Evolutionary conservation across 108 stramenopile genomes (phyloP).

Genomic region (Aurantiochytrium sp.): DNA sequence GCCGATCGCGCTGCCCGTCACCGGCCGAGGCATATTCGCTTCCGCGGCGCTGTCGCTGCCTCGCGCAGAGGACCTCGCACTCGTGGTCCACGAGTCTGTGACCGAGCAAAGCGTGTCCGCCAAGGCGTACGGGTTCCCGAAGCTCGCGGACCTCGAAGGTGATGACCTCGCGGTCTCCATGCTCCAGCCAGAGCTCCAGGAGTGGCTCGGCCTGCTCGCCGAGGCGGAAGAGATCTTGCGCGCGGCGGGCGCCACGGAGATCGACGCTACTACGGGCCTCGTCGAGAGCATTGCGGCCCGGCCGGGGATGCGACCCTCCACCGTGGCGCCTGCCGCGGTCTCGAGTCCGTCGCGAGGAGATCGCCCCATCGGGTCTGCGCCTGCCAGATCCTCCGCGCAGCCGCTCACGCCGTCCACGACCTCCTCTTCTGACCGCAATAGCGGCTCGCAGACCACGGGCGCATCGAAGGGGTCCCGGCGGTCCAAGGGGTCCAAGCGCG

Average conservation of each 20-base stretch:
- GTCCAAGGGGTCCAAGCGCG: background rate
- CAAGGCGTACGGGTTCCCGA: background rate
- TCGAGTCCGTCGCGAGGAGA: background rate
- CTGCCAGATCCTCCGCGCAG: background rate
- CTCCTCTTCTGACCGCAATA: background rate
- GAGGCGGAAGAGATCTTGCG: background rate
- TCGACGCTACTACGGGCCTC: background rate
- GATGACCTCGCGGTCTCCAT: background rate
- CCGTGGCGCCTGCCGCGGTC: background rate
- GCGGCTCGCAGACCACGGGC: background rate
- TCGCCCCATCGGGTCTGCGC: background rate
- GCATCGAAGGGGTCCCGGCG: background rate
- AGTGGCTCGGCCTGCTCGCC: background rate
- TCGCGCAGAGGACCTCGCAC: constrained; percentile 32
- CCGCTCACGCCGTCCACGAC: background rate
- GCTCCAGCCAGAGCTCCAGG: background rate
- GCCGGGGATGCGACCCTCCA: background rate
- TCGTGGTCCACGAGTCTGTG: background rate
- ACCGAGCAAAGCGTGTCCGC: background rate
- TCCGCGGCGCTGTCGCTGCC: constrained; percentile 51
- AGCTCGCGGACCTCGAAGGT: too few relatives aligned
- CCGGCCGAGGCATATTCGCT: constrained; percentile 58
- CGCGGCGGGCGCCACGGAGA: background rate
- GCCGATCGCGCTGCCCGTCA: constrained; percentile 50
- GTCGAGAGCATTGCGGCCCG: background rate